Base-by-base conservation (phyloP, 1,284 basidiomycete genomes). In the Xerocomus cyaneibrunnescens region DNA sequence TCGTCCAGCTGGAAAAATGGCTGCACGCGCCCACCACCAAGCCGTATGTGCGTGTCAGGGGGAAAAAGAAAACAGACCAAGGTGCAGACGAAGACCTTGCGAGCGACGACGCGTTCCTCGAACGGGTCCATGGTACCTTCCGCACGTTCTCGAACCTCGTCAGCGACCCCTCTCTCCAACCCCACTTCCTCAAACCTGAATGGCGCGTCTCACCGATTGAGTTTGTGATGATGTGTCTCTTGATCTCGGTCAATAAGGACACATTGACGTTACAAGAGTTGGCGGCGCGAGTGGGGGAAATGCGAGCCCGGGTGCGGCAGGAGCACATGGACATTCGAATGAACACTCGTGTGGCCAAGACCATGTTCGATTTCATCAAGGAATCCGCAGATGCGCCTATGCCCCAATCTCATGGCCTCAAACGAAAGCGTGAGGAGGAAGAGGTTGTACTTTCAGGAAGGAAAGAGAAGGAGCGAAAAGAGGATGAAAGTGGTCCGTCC, bases 131-230 rank as follows among this genome's bases (percentile, higher is more conserved):
- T 17, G 62, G 70, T 22, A 74, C 80, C 0, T 83, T 77, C 57
- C 56, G 65, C 9, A 69, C 77, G 4, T 77, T 83, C 57, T 62
- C 72, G 0, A 62, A 67, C 3, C 68, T 85, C 17, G 72, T 77
- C 1, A 44, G 57, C 3, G 68, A 74, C 44, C 38, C 54, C 0
- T 61, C 67, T 1, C 54, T 72, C 34, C 71, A 64, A 48, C 53
- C 64, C 0, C 53, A 71, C 10, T 73, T 79, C 51, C 54, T 71
- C 21, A 62, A 57, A 56, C 63, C 50, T 55, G 70, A 52, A 60
- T 75, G 51, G 66, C 69, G 46, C 36, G 74, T 87, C 5, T 74
- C 83, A 0, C 86, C 86, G 0, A 72, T 85, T 35, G 86, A 89
- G 62, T 79, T 88, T 53, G 73, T 85, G 30, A 69, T 74, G 56